These are phyloP conservation scores for Mollisiaceae sp. DNA, from an alignment of 2,329 filamentous ascomycete species.

Conservation along the genomic window DNA sequence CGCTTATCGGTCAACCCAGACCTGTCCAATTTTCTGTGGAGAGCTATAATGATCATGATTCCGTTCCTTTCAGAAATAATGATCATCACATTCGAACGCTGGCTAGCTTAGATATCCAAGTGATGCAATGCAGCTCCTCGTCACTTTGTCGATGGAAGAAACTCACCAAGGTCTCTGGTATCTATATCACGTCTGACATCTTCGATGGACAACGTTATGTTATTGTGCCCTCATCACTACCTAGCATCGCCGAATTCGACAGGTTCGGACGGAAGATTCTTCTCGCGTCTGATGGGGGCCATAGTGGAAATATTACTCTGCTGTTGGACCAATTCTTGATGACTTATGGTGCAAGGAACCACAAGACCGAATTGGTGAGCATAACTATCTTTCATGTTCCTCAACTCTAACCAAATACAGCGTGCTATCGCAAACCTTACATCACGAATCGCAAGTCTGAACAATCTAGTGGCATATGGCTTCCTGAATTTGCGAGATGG, in stretches of 20 bases:
- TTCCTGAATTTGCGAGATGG: conserved; percentile 28
- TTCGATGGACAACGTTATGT: conserved; percentile 27
- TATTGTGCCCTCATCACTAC: conserved; percentile 26
- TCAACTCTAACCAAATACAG: conserved; percentile 6
- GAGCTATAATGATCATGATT: background rate
- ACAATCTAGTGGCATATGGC: conserved; percentile 30
- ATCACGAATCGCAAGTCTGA: conserved; percentile 27
- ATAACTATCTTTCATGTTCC: too few relatives aligned
- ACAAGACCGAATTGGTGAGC: conserved; percentile 19
- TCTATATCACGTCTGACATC: conserved; percentile 28
- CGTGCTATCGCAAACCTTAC: conserved; percentile 22
- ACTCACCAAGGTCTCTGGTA: conserved; percentile 25
- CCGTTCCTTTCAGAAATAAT: background rate
- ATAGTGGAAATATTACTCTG: conserved; percentile 26
- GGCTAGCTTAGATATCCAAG: conserved; percentile 18
- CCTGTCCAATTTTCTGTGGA: conserved; percentile 17
- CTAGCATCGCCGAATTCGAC: conserved; percentile 24
- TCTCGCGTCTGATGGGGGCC: conserved; percentile 22
- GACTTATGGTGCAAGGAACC: conserved; percentile 17
- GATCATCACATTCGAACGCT: background rate
- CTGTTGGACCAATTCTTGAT: conserved; percentile 27
- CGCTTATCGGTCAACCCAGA: conserved; percentile 17
- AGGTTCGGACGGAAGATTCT: conserved; percentile 27
- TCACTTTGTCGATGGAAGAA: conserved; percentile 28
- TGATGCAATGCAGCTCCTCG: conserved; percentile 27